Conservation (phyloP, 2,329 filamentous ascomycete genomes). For the Aspergillus costaricaensis region DNA sequence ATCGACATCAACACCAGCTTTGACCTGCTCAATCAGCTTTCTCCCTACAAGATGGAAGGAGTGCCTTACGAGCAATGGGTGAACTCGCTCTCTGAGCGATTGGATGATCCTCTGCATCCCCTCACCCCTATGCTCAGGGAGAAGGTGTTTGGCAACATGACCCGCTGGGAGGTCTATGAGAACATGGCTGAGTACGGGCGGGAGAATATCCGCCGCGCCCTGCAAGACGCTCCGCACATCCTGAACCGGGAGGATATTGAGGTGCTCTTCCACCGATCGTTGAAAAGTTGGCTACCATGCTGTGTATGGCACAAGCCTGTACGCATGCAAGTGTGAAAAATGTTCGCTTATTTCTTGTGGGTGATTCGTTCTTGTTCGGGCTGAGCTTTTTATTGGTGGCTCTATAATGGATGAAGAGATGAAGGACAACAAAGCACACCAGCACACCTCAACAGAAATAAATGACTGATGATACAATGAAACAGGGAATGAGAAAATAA, state of each 20-base stretch:
- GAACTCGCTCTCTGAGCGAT: constrained; percentile 7
- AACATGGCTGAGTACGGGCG: constrained; percentile 27
- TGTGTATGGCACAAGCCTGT: background rate
- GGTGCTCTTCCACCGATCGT: background rate
- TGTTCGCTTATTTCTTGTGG: background rate
- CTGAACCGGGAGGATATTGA: background rate
- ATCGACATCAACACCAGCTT: constrained; percentile 16
- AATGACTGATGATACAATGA: no score
- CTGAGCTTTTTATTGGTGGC: no score
- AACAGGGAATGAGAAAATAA: no score
- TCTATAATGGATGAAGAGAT: no score
- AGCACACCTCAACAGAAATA: no score
- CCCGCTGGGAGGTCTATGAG: constrained; percentile 31
- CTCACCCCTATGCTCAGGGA: constrained; percentile 28
- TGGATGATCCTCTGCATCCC: constrained; percentile 17
- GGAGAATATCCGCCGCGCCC: background rate
- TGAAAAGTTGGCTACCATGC: constrained; percentile 1
- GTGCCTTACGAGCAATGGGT: constrained; percentile 24
- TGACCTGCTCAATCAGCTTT: background rate
- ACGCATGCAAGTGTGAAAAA: background rate
- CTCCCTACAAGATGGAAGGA: background rate
- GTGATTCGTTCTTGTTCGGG: background rate
- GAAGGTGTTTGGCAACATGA: constrained; percentile 21
- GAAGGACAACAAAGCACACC: no score
- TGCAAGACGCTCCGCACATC: background rate